Evolutionary conservation across 2,329 filamentous ascomycete species (phyloP), one percentile per base, ranked within the genome.

Genomic region (Coniella vitis): DNA sequence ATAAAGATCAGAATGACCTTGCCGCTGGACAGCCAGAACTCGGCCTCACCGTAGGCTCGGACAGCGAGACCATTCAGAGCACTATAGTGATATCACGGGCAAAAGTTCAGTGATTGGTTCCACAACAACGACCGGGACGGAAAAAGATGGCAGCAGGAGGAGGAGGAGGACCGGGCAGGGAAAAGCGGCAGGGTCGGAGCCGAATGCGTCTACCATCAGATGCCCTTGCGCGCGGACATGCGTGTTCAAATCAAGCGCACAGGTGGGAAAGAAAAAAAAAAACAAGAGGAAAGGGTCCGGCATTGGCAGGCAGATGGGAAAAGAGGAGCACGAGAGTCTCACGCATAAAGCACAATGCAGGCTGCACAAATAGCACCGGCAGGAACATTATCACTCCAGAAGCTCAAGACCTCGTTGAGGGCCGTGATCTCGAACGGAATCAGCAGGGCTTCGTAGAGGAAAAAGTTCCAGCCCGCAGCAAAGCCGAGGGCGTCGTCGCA

Each of bases 1-100:
- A 81, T 79, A 52, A 83, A 69, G 56, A 85, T 84, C 40, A 87
- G 71, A 19, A 86, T 63, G 31, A 86, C 72, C 62, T 87, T 86
- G 54, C 81, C 80, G 35, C 66, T 67, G 2, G 77, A 75, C 3
- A 82, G 68, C 75, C 76, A 83, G 58, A 90, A 90, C 60, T 90
- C 86, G 10, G 83, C 78, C 61, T 87, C 83, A 54, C 84, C 83
- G 57, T 81, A 86, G 66, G 69, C 80, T 54, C 78, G 73, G 32
- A 86, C 81, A 25, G 79, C 79, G 53, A 86, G 74, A 37, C 86
- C 58, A 57, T 87, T 87, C 57, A 86, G 69, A 38, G 69, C 58
- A 58, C 72, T 75, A 61, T 47, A 54, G 46, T 45, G n/a, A 29
- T 10, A 29, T 48, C 58, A 54, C 56, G 54, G 43, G 20, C 54